Base-by-base conservation (phyloP, 2,329 filamentous ascomycete genomes). In the Xylariaceae sp. region DNA sequence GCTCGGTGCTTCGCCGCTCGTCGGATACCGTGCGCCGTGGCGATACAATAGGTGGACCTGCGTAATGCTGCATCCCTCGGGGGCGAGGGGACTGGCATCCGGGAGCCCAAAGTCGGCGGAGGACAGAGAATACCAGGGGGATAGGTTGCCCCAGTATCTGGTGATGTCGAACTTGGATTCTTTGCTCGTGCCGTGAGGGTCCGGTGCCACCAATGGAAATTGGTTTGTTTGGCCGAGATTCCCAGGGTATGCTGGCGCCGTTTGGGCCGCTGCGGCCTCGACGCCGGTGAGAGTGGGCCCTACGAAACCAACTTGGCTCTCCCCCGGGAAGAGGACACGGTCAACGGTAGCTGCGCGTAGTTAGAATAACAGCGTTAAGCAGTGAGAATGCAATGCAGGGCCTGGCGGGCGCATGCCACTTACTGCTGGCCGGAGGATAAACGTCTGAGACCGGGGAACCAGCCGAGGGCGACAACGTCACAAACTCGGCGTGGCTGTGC, bases 1-100 rank as follows among this genome's bases (percentile, higher is more conserved):
- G 8, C 68, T 62, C 5, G 66, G 65, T 2, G 61, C 62, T 1
- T 64, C 64, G 8, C 61, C 64, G 39, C 51, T 62, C 8, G 67
- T 69, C 1, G 67, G 67, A 51, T 70, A 70, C n/a, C 67, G 58
- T 0, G 67, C 67, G 5, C 67, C 67, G 49, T 70, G 67, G 1
- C 67, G 67, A 48, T 70, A 70, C 21, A 70, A 49, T 8, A 70
- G 49, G 45, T 69, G 67, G n/a, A 69, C 50, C 48, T 69, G 67
- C 7, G 62, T 64, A 22, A 68, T 65, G 44, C 58, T 63, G 42
- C 67, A 70, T 44, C 63, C 65, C 4, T 61, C 55, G 0, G 67
- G 67, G 9, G 64, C 63, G 29, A 66, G 63, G 67, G 67, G 41
- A 47, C 58, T 68, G 12, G 67, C 61, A 40, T 64, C 59, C 10